Base-by-base conservation (phyloP, 2,329 filamentous ascomycete genomes). In the Penicillium sp. region DNA sequence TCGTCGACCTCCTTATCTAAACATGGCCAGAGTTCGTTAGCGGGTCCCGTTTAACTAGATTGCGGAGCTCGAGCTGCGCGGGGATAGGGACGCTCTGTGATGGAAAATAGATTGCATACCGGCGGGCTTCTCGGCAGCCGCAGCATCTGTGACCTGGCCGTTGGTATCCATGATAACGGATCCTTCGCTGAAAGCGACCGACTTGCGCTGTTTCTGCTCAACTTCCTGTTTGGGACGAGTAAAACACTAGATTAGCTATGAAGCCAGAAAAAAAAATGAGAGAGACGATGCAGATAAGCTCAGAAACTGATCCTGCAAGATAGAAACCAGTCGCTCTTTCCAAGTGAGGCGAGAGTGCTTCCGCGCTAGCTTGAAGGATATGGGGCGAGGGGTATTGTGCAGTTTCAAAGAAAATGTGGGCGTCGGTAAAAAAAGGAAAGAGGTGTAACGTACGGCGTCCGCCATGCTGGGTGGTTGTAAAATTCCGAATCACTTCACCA, bases 111-210 rank as follows among this genome's bases (percentile, higher is more conserved):
- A 18, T 36, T 96, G 91, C 75, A 88, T 92, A 82, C 89, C 85
- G 67, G 92, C 92, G 67, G 89, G 86, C 81, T 92, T 92, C 69
- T 89, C 84, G 71, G 91, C 90, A 71, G 89, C 87, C 69, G 85
- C 83, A 67, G 88, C 85, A 76, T 90, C 87, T 76, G 86, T 91
- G 74, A 97, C 87, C 75, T 89, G 87, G 71, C 94, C 94, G 83
- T 96, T 91, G 78, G 87, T 86, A 82, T 96, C 91, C 76, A 97
- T 93, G 71, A 96, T 87, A 66, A 90, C 85, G 70, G 91, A 86
- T 73, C 91, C 91, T 78, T 95, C 90, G 75, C 89, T 93, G 78
- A 98, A 98, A 66, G 92, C 89, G 72, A 98, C 94, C 49, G 92
- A 96, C 81, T 98, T 96, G 80, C 93, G 90, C 72, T 89, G 87